phyloP scores from a whole-genome alignment of 1,284 basidiomycete species.

The Porogramme epimiltina region DNA sequence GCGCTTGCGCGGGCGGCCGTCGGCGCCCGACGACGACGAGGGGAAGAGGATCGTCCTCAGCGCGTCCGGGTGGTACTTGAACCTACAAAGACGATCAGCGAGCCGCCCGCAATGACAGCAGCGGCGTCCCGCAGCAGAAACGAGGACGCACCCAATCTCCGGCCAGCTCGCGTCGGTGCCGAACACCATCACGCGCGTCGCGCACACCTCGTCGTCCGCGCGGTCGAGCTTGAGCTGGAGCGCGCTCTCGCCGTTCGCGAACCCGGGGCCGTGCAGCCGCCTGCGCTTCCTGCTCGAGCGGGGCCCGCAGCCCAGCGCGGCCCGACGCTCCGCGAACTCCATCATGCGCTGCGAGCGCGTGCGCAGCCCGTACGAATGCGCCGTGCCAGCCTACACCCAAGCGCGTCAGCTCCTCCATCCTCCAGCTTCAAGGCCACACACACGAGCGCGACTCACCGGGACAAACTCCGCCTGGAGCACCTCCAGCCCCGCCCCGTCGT shows the following conservation, averaged over 20 bases:
- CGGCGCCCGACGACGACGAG: neutral
- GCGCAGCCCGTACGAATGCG: conserved; percentile 53
- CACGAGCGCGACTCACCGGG: conserved; percentile 46
- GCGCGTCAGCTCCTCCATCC: conserved; percentile 1
- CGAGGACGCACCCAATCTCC: conserved; percentile 25
- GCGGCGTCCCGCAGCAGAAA: too few relatives aligned
- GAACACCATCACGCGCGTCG: conserved; percentile 33
- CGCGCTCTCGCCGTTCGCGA: conserved; percentile 17
- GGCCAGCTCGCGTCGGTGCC: conserved; percentile 24
- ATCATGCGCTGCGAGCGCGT: conserved; percentile 65
- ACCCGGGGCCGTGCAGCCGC: conserved; percentile 36
- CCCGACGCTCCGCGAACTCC: conserved; percentile 65
- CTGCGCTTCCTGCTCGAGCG: conserved; percentile 29
- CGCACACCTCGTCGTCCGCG: conserved; percentile 32
- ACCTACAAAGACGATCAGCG: conserved; percentile 38
- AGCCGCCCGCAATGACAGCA: neutral
- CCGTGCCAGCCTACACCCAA: conserved; percentile 42
- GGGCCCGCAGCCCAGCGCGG: conserved; percentile 43
- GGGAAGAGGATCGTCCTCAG: conserved; percentile 51
- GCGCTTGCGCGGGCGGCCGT: conserved; percentile 20
- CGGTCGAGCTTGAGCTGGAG: conserved; percentile 9
- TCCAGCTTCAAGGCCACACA: neutral
- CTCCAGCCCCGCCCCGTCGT: conserved; percentile 76
- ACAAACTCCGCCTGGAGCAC: conserved; percentile 62
- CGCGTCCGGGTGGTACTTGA: conserved; percentile 56